A percentile compares a stretch with the other conserved stretches of the same genome.
Evolutionary conservation across 306 rosid genomes (phyloP).

Genomic region (Rosa chinensis): DNA sequence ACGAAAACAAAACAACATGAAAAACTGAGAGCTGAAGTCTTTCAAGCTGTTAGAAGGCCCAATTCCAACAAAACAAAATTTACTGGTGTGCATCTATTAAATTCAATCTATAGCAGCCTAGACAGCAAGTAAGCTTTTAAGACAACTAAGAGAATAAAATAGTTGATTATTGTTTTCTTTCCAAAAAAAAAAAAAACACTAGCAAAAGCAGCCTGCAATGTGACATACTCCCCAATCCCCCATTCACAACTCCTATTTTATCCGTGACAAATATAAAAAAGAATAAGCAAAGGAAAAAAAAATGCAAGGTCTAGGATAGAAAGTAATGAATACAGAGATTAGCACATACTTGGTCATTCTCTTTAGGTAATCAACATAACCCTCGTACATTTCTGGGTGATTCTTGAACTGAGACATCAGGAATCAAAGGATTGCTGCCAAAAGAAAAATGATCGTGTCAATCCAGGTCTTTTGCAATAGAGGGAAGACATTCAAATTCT

Average conservation of each 20-base stretch:
- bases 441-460: slow-evolving; percentile 8
- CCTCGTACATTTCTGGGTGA: slow-evolving; percentile 53
- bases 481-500: no score
- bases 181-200: neutral
- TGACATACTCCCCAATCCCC: slow-evolving; percentile 89
- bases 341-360: slow-evolving; percentile 72
- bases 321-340: slow-evolving; percentile 15
- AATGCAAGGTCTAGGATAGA: slow-evolving; percentile 7
- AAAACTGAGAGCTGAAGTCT: neutral
- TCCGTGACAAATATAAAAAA: slow-evolving; percentile 21
- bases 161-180: no score
- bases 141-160: neutral
- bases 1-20: neutral
- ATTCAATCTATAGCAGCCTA: neutral
- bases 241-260: slow-evolving; percentile 76
- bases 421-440: slow-evolving; percentile 54
- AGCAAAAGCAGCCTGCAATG: slow-evolving; percentile 57
- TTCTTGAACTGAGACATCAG: slow-evolving; percentile 55
- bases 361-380: slow-evolving; percentile 75
- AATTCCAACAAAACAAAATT: neutral
- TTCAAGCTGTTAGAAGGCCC: neutral
- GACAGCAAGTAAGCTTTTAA: neutral
- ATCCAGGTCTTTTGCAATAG: neutral
- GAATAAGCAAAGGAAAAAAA: slow-evolving; percentile 16
- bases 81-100: neutral